These are phyloP conservation scores for Eucalyptus marginata DNA, from an alignment of 345 rosid species.

Conservation along the genomic window DNA sequence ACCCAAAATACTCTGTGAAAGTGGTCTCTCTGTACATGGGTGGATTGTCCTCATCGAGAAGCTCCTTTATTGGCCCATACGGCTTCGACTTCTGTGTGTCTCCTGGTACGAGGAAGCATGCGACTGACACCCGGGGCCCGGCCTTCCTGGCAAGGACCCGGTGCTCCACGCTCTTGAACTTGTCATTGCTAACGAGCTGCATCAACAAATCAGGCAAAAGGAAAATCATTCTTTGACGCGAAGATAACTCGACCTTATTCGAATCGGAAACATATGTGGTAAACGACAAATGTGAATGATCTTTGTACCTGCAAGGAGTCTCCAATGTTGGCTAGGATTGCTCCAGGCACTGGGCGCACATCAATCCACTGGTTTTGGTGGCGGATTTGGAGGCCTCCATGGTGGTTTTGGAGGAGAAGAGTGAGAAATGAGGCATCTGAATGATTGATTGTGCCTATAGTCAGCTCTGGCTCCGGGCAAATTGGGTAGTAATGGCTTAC, in stretches of 20 bases:
- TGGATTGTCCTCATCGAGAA: background rate
- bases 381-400: background rate
- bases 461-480: background rate
- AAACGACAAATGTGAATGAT: background rate
- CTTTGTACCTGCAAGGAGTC: background rate
- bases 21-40: background rate
- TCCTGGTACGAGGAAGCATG: background rate
- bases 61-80: background rate
- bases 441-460: background rate
- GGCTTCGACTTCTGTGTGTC: background rate
- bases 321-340: background rate
- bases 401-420: background rate
- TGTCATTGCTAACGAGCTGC: background rate
- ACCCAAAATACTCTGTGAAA: background rate
- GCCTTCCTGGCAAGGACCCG: background rate
- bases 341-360: background rate
- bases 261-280: background rate
- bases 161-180: background rate
- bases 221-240: background rate
- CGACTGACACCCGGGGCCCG: background rate
- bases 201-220: background rate
- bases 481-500: background rate
- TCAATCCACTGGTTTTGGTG: background rate
- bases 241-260: background rate
- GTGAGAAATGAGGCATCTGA: background rate